Evolutionary conservation across 2,329 filamentous ascomycete species (phyloP), one percentile per base, ranked within the genome.

Genomic region (Paradendryphiella salina): DNA sequence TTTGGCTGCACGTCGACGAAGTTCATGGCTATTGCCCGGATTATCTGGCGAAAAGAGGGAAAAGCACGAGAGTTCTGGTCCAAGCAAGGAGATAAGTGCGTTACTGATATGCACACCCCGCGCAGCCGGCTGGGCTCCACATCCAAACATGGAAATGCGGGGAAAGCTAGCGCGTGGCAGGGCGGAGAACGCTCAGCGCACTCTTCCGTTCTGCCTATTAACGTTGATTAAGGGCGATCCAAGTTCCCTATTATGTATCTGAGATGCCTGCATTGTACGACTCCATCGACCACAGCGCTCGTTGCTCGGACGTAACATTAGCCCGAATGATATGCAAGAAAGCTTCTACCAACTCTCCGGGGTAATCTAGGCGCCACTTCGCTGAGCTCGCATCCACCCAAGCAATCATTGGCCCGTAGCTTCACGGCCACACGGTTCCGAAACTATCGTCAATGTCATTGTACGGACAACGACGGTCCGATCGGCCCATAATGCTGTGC

Each of bases 1-100:
- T 65, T 61, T 17, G 68, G 69, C 39, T 72, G 69, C 18, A 69
- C 63, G 54, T 72, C 69, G 29, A 71, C 67, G 43, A 72, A 72
- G 45, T 72, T 72, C 69, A 72, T 72, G 50, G 49, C 52, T 58
- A 45, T 52, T 43, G 46, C 39, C 51, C 63, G 64, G 63, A 67
- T 52, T 52, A 34, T 39, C 59, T 54, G 60, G 61, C 65, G 49
- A 46, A 63, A 69, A 58, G 51, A 57, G 61, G 66, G 60, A 62
- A 66, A 59, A 56, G 39, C 56, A 59, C 47, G 64, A 62, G 55
- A 49, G 48, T 38, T 45, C 20, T 40, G 44, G 15, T 29, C 54
- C 35, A 43, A 48, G 48, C 40, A 36, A 42, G 31, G 51, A 28
- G 50, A 48, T 45, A 49, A 44, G 56, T 56, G 40, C 51, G 54